Evolutionary conservation across 2,329 filamentous ascomycete genomes (phyloP).

Genomic region (Colletotrichum ledebouriae): DNA sequence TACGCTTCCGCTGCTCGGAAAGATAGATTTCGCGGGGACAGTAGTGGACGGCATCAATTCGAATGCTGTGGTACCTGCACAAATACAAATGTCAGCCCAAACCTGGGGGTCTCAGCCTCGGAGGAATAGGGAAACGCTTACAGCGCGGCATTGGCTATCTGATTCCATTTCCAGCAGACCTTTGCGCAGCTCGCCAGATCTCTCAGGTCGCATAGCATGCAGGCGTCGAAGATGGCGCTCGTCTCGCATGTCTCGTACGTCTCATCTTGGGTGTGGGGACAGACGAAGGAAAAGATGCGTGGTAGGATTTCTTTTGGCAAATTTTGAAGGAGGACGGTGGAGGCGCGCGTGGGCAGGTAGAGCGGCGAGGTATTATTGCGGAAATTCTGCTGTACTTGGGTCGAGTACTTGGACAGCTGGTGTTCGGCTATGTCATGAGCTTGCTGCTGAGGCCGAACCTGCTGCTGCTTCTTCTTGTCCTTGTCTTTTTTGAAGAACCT

Average conservation of each 20-base stretch:
- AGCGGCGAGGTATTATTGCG: slow-evolving; percentile 38
- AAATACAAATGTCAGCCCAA: slow-evolving; percentile 37
- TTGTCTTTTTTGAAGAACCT: slow-evolving; percentile 41
- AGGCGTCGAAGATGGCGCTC: slow-evolving; percentile 81
- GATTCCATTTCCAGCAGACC: slow-evolving; percentile 80
- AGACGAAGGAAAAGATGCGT: slow-evolving; percentile 85
- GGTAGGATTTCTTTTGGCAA: slow-evolving; percentile 79
- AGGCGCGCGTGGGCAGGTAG: slow-evolving; percentile 56
- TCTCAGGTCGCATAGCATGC: slow-evolving; percentile 93
- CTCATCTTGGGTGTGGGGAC: slow-evolving; percentile 83
- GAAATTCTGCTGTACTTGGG: slow-evolving; percentile 39
- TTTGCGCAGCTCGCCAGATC: slow-evolving; percentile 85
- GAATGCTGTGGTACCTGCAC: slow-evolving; percentile 85
- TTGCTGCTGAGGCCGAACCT: slow-evolving; percentile 25
- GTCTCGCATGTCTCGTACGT: slow-evolving; percentile 87
- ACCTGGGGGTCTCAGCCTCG: slow-evolving; percentile 19
- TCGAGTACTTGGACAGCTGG: slow-evolving; percentile 39
- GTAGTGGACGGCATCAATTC: slow-evolving; percentile 95
- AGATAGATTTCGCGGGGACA: slow-evolving; percentile 88
- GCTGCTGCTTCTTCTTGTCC: slow-evolving; percentile 43
- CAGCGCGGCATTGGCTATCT: slow-evolving; percentile 66
- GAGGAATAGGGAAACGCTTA: slow-evolving; percentile 60
- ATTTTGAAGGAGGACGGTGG: slow-evolving; percentile 59
- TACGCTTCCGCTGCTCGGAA: slow-evolving; percentile 81
- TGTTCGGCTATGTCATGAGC: slow-evolving; percentile 32